Evolutionary conservation across 768 basidiomycete species (phyloP).

Genomic region (Auricularia auricula-judae): DNA sequence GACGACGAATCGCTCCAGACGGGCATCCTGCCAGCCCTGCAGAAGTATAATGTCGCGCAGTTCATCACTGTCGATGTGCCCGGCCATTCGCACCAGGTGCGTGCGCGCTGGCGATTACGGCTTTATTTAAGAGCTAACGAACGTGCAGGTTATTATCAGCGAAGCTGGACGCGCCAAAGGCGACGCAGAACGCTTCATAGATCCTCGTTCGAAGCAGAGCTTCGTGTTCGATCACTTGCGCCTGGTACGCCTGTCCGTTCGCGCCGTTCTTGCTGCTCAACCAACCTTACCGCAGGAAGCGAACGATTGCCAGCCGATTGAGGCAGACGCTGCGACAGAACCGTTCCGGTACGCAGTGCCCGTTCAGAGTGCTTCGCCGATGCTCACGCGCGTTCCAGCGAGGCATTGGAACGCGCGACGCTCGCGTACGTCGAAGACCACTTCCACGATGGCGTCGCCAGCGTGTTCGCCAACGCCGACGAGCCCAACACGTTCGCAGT

Average conservation of each 20-base stretch:
- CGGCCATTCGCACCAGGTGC: conserved; percentile 62
- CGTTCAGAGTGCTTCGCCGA: background rate
- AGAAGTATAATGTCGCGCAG: conserved; percentile 80
- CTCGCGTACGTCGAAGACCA: conserved; percentile 68
- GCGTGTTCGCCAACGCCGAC: conserved; percentile 46
- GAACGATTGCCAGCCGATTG: conserved; percentile 54
- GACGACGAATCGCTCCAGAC: conserved; percentile 77
- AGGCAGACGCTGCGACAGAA: conserved; percentile 56
- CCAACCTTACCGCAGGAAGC: conserved; percentile 45
- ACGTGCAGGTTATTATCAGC: conserved; percentile 67
- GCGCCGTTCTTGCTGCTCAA: background rate
- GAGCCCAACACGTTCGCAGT: conserved; percentile 43
- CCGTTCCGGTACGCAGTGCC: conserved; percentile 52
- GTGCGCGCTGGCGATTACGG: conserved; percentile 12
- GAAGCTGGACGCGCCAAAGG: conserved; percentile 48
- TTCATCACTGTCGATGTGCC: conserved; percentile 83
- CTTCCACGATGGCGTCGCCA: conserved; percentile 66
- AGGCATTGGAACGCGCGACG: conserved; percentile 58
- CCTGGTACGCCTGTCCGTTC: conserved; percentile 40
- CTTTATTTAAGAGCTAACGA: background rate
- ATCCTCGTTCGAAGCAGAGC: conserved; percentile 66
- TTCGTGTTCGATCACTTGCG: conserved; percentile 82
- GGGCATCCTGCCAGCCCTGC: conserved; percentile 65
- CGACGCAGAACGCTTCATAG: conserved; percentile 63
- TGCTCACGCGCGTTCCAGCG: conserved; percentile 27